Evolutionary conservation across 1,284 basidiomycete genomes (phyloP), one percentile per base, ranked within the genome.

Genomic region (Malassezia caprae): DNA sequence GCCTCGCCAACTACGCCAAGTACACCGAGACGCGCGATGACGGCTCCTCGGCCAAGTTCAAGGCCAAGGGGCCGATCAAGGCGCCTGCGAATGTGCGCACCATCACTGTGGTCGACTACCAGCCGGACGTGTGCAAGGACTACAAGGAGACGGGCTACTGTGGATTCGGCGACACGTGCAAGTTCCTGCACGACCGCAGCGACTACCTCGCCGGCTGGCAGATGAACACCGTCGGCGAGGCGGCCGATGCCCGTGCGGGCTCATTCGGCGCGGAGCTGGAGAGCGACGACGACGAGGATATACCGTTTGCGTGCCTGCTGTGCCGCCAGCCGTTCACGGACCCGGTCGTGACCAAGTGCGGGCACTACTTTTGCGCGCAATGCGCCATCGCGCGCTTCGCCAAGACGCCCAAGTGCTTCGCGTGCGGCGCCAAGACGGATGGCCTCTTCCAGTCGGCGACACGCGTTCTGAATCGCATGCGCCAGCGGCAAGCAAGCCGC

Each of bases 61-160:
- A 87, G 44, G 82, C 88, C 3, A 60, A 61, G 37, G 65, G 65
- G 0, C 65, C 65, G 8, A 65, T 68, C 31, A 58, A 51, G 6
- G 60, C 61, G 28, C 60, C 64, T 13, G 85, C 79, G 68, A 96
- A 93, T 56, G 91, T 99, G 63, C 82, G 90, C 53, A 91, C 88
- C 1, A 90, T 96, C 51, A 96, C 93, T 0, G 84, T 96, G 53
- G 82, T 90, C 47, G 94, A 99, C 78, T 99, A 96, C 77, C 94
- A 98, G 77, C 93, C 94, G 3, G 93, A 96, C 71, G 88, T 96
- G 19, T 99, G 94, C 78, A 99, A 98, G 76, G 91, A 96, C 76
- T 99, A 98, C 78, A 96, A 96, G 83, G 93, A 98, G 78, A 98
- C 93, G 40, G 94, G 94, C 0, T 98, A 90, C 76, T 99, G 93